phyloP scores from a whole-genome alignment of 2,329 filamentous ascomycete genomes.

The Ophiocordyceps polyrhachis-furcata region DNA sequence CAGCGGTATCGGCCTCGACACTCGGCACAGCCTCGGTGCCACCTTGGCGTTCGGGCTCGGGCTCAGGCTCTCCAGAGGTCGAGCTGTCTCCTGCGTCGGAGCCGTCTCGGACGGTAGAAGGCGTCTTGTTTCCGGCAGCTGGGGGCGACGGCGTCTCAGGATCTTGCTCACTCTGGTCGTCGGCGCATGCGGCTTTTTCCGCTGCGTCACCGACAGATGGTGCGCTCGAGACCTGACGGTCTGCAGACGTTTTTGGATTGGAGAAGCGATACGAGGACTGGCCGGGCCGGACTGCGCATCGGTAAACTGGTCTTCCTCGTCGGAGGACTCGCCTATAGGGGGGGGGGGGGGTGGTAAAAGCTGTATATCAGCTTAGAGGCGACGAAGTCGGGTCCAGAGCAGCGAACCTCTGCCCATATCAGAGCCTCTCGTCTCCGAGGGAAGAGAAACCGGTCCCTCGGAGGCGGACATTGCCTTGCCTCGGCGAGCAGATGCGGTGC shows the following conservation, averaged over 20 bases:
- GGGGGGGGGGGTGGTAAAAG: background rate
- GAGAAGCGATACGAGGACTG: conserved; percentile 25
- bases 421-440: conserved; percentile 15
- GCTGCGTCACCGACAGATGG: conserved; percentile 33
- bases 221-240: conserved; percentile 37
- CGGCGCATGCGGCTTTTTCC: conserved; percentile 37
- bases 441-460: conserved; percentile 15
- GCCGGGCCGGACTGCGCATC: conserved; percentile 38
- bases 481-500: background rate
- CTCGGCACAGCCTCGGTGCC: conserved; percentile 33
- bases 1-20: conserved; percentile 17
- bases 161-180: conserved; percentile 21
- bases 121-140: conserved; percentile 1
- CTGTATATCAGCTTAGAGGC: background rate
- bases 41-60: conserved; percentile 26
- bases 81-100: conserved; percentile 21
- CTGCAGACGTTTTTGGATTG: conserved; percentile 37
- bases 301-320: conserved; percentile 52
- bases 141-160: conserved; percentile 8
- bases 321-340: conserved; percentile 29
- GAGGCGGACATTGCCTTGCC: conserved; percentile 10
- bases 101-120: background rate
- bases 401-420: conserved; percentile 39
- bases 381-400: background rate
- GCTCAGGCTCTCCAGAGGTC: conserved; percentile 23